phyloP scores from a whole-genome alignment of 768 basidiomycete genomes.

The Termitomyces heimii region DNA sequence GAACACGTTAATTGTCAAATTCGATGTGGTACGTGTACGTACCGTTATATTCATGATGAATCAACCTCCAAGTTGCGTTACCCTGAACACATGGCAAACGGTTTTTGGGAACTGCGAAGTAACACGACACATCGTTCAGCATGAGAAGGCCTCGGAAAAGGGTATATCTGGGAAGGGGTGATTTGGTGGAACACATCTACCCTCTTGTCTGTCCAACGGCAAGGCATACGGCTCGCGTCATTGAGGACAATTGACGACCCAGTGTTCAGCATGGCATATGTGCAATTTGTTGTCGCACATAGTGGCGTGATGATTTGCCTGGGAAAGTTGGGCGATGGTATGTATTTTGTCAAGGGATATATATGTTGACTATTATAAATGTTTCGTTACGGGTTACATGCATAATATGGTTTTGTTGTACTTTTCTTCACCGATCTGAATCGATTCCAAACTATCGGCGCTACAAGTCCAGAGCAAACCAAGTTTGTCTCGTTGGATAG shows the following conservation, averaged over 20 bases:
- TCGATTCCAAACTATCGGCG: background rate
- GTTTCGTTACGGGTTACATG: background rate
- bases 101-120: background rate
- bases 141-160: background rate
- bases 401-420: background rate
- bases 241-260: too few species aligned
- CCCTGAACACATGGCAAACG: background rate
- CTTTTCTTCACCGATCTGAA: background rate
- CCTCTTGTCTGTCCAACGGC: background rate
- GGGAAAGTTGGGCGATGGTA: background rate
- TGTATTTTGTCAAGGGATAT: background rate
- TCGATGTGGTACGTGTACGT: too few species aligned
- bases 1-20: too few species aligned
- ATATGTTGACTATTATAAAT: background rate
- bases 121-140: background rate
- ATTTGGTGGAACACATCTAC: too few species aligned
- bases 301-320: background rate
- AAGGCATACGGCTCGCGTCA: background rate
- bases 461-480: background rate
- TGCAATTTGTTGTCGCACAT: background rate
- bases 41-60: background rate
- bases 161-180: too few species aligned
- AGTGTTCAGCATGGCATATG: too few species aligned
- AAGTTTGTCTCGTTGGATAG: background rate
- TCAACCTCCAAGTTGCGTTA: background rate